phyloP scores from a whole-genome alignment of 345 rosid species.

The Mallotus nudiflorus region DNA sequence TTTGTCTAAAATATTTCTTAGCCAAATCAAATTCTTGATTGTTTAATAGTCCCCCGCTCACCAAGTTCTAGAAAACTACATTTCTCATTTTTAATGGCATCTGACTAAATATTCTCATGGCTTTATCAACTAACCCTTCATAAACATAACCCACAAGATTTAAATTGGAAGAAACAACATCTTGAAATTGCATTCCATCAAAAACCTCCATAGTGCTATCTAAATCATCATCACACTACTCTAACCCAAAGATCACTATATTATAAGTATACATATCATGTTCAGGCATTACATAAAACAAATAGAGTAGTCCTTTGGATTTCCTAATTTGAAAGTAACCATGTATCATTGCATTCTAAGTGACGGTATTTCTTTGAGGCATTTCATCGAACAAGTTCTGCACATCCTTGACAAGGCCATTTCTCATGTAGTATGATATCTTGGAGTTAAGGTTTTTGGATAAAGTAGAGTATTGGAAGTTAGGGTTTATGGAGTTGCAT shows the following conservation, averaged over 20 bases:
- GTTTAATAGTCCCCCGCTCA: conserved; percentile 36
- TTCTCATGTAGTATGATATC: conserved; percentile 28
- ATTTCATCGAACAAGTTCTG: conserved; percentile 42
- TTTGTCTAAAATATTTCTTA: conserved; percentile 30
- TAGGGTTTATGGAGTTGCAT: conserved; percentile 12
- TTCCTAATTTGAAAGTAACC: conserved; percentile 42
- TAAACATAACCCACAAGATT: conserved; percentile 41
- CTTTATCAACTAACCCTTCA: conserved; percentile 33
- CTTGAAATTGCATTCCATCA: conserved; percentile 34
- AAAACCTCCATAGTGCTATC: conserved; percentile 32
- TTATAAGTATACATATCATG: conserved; percentile 40
- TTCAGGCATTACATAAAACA: conserved; percentile 33
- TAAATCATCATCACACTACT: conserved; percentile 32
- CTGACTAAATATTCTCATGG: conserved; percentile 27
- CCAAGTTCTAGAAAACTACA: conserved; percentile 46
- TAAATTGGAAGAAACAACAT: conserved; percentile 45
- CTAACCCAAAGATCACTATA: conserved; percentile 37
- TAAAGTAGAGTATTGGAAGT: conserved; percentile 10
- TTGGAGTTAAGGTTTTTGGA: conserved; percentile 32
- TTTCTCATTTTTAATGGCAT: conserved; percentile 30
- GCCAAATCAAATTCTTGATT: conserved; percentile 31
- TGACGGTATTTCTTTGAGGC: conserved; percentile 35
- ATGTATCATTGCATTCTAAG: conserved; percentile 42
- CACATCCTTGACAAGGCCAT: conserved; percentile 32
- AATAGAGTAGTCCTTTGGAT: conserved; percentile 23